phyloP scores from a whole-genome alignment of 2,329 filamentous ascomycete species.

The Rutstroemia sp. region DNA sequence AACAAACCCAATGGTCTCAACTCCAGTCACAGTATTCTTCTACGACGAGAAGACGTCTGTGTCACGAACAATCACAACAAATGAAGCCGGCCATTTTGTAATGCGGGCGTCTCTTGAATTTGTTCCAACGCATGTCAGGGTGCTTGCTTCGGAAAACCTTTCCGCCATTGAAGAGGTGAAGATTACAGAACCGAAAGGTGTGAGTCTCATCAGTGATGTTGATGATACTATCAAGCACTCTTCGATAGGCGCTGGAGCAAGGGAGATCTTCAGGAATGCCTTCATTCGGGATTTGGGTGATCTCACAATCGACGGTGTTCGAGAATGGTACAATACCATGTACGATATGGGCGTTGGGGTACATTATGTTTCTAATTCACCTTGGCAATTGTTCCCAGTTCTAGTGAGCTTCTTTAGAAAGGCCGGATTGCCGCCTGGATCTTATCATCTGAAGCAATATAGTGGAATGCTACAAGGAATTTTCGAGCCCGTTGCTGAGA shows the following conservation, averaged over 20 bases:
- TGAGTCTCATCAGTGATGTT: constrained; percentile 94
- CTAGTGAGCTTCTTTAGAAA: constrained; percentile 77
- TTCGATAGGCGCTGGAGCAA: constrained; percentile 76
- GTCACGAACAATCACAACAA: constrained; percentile 76
- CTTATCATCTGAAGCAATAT: constrained; percentile 93
- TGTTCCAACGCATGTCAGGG: constrained; percentile 79
- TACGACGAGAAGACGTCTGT: constrained; percentile 80
- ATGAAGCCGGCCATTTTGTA: constrained; percentile 83
- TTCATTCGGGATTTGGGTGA: constrained; percentile 82
- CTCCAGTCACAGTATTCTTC: constrained; percentile 87
- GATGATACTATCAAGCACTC: constrained; percentile 97
- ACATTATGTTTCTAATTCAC: constrained; percentile 98
- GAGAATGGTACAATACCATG: constrained; percentile 79
- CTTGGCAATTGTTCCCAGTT: constrained; percentile 94
- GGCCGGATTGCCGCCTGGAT: constrained; percentile 75
- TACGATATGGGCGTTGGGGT: constrained; percentile 75
- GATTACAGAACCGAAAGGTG: constrained; percentile 68
- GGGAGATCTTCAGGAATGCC: constrained; percentile 93
- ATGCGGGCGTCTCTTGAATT: constrained; percentile 79
- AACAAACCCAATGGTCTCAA: constrained; percentile 69
- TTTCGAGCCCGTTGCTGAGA: constrained; percentile 92
- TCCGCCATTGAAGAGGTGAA: constrained; percentile 73
- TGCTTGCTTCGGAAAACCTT: constrained; percentile 78
- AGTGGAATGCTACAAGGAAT: constrained; percentile 96
- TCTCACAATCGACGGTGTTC: constrained; percentile 78